Evolutionary conservation across 2,329 filamentous ascomycete genomes (phyloP), one percentile per base, ranked within the genome.

Genomic region (Fusarium sp.): DNA sequence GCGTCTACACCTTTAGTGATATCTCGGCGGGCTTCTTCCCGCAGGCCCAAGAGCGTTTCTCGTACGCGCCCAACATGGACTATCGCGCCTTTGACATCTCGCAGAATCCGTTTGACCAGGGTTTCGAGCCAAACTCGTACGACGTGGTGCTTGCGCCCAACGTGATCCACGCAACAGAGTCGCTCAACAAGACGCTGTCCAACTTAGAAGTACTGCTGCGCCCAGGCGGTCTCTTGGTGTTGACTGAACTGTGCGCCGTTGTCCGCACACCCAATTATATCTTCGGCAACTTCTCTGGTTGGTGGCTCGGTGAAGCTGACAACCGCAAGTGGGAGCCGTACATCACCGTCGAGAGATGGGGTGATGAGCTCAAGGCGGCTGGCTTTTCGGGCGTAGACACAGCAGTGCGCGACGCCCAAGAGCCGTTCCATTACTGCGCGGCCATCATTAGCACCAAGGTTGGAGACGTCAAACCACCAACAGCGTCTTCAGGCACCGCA

Each of bases 1-100:
- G 61, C 0, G 55, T 71, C 7, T 79, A 80, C 56, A 74, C 70
- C 0, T 80, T 73, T 42, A 79, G 78, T 0, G 78, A 81, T 44
- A 73, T 79, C 3, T 79, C 75, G 5, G 45, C 66, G 2, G 64
- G 53, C 1, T 77, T 77, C 52, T 75, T 78, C 43, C 64, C 62
- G 5, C 38, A 50, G 4, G 73, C 73, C 1, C 58, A 58, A 22
- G 53, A 65, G 24, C 44, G 55, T 7, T 64, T 66, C 26, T 6
- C 25, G 6, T 25, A 31, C 15, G 42, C 31, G 26, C 19, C 10
- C 6, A 36, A 55, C 29, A 55, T 73, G 26, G 51, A 40, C 40
- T 70, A 57, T 55, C 73, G 73, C 41, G 64, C 71, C 12, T 58
- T 77, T 0, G 68, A 74, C 24, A 45, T 65, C 7, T 48, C 59